A percentile compares a stretch with the other conserved stretches of the same genome.
Conservation (phyloP, 305 asterid species). For the Fraxinus dipetala region DNA sequence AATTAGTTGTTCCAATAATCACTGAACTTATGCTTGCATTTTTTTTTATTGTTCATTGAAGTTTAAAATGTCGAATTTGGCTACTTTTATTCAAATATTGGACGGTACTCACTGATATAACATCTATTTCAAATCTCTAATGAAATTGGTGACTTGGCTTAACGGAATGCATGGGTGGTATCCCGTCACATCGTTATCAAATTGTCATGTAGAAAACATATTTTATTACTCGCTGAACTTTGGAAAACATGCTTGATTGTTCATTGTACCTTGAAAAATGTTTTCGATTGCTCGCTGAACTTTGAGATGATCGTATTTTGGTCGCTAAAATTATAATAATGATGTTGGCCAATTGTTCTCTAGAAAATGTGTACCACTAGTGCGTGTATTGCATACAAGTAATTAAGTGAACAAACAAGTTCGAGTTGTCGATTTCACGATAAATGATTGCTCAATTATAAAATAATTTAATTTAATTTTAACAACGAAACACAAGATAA, state of each 20-base stretch:
- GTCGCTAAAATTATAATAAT: too few species aligned
- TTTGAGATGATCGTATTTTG: too few species aligned
- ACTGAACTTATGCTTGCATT: neutral
- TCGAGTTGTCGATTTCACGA: neutral
- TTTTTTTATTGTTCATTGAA: neutral
- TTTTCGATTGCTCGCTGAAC: neutral
- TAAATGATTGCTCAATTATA: neutral
- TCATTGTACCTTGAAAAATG: neutral
- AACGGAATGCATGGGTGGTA: neutral
- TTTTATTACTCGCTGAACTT: too few species aligned
- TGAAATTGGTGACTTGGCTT: neutral
- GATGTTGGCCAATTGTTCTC: neutral
- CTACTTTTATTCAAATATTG: neutral
- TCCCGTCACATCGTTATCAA: neutral
- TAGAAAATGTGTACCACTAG: neutral
- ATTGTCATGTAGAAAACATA: neutral
- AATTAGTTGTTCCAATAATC: neutral
- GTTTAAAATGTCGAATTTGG: neutral
- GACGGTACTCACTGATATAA: neutral
- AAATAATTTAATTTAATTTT: too few species aligned
- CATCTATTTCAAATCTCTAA: neutral
- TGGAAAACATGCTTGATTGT: neutral
- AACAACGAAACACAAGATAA: neutral
- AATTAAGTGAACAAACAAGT: too few species aligned
- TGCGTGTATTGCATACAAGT: neutral